Evolutionary conservation across 106 monocot species (phyloP), one percentile per base, ranked within the genome.

Genomic region (Allium fistulosum): DNA sequence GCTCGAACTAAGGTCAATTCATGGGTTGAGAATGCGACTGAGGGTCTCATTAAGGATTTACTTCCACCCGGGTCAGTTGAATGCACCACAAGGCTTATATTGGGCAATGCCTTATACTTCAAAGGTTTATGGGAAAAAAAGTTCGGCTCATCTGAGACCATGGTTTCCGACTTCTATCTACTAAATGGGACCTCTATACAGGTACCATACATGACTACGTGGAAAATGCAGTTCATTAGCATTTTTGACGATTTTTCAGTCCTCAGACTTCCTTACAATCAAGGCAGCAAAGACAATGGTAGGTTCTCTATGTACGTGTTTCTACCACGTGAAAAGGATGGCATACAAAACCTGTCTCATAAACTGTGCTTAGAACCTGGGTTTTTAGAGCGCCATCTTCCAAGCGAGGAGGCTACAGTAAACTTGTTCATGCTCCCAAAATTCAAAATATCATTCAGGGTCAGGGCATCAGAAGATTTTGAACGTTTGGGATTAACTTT

Each of bases 71-170:
- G 77, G 16, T 84, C 94, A 48, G 84, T 48, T 22, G 62, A 90
- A 47, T 7, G 26, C 10, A 69, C 7, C 47, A 87, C 90, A 3
- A 83, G 87, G 26, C 74, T 94, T 52, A 70, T 94, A 10, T 56
- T 90, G 10, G 82, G 67, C 17, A 94, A 94, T 80, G 90, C 87
- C n/a, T 74, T 94, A 0, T 94, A 94, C 74, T 94, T 90, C 72
- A 94, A 94, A 69, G 94, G 90, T 61, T 68, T 60, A 7, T 94
- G 94, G 94, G 59, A 75, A 10, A 69, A 82, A 46, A 85, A 68
- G 61, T 22, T 22, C 1, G 22, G 1, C 22, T 22, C 78, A 28
- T 77, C 80, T 17, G 56, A 75, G 48, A 87, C 91, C 27, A 75
- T 67, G 67, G 75, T 87, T 0, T 49, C 57, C 1, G 77, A 72